These are phyloP conservation scores for Lomentospora prolificans DNA, from an alignment of 2,329 filamentous ascomycete genomes.

Conservation along the genomic window DNA sequence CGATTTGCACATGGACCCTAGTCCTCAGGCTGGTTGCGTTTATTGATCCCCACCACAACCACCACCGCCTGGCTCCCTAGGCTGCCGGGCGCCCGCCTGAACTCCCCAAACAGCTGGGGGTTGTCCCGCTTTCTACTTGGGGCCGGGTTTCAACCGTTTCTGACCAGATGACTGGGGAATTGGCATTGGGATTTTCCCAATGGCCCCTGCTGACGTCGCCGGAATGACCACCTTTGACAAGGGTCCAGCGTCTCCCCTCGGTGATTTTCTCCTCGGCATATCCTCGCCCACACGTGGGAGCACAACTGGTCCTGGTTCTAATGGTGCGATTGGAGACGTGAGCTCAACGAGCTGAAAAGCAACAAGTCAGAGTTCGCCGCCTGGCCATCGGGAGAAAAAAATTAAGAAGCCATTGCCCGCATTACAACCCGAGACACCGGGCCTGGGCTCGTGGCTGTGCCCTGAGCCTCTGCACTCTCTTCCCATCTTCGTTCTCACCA, in stretches of 20 bases:
- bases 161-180: background rate
- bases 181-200: background rate
- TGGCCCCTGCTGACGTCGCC: background rate
- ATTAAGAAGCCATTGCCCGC: background rate
- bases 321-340: background rate
- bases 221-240: background rate
- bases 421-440: background rate
- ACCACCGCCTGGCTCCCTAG: background rate
- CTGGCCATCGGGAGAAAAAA: too few species aligned
- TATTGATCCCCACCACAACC: too few species aligned
- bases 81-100: background rate
- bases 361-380: background rate
- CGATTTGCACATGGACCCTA: background rate
- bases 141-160: background rate
- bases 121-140: slow-evolving; percentile 4
- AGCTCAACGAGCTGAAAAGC: background rate
- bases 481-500: too few species aligned
- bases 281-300: background rate
- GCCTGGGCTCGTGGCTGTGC: too few species aligned
- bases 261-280: background rate
- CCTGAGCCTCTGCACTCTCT: too few species aligned
- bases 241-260: background rate
- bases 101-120: background rate
- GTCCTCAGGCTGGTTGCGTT: background rate
- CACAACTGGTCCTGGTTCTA: background rate